Percentiles rank a stretch among this genome's conserved stretches.
Conservation (phyloP, 2,329 filamentous ascomycete genomes). For the Setomelanomma holmii region DNA sequence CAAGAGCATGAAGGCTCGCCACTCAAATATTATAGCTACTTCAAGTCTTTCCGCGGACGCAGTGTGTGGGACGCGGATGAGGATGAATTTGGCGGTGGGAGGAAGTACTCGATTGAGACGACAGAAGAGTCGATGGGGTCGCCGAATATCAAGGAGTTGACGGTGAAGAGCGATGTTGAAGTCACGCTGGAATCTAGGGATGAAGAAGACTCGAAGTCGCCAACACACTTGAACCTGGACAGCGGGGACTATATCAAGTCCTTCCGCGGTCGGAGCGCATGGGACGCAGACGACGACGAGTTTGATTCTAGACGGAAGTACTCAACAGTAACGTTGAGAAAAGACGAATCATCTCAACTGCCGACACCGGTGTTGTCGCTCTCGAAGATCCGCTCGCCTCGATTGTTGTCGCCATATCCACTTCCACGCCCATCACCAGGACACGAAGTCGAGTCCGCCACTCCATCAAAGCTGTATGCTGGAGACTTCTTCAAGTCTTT, state of each 20-base stretch:
- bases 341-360: background rate
- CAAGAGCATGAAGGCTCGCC: background rate
- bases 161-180: too few relatives aligned
- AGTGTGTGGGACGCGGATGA: background rate
- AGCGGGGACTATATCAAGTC: background rate
- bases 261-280: background rate
- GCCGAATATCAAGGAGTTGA: too few relatives aligned
- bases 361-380: background rate
- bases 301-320: background rate
- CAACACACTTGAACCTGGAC: too few relatives aligned
- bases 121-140: too few relatives aligned
- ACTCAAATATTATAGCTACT: background rate
- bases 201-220: too few relatives aligned
- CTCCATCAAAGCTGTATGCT: background rate
- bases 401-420: background rate
- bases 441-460: background rate
- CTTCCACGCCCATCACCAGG: background rate
- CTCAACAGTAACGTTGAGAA: background rate
- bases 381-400: background rate
- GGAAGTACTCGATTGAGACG: background rate
- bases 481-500: background rate
- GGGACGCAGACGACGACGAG: background rate
- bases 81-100: background rate
- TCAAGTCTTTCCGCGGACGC: background rate
- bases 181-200: too few relatives aligned